Evolutionary conservation across 2,329 filamentous ascomycete genomes (phyloP).

Genomic region (Chaetomiaceae sp.): DNA sequence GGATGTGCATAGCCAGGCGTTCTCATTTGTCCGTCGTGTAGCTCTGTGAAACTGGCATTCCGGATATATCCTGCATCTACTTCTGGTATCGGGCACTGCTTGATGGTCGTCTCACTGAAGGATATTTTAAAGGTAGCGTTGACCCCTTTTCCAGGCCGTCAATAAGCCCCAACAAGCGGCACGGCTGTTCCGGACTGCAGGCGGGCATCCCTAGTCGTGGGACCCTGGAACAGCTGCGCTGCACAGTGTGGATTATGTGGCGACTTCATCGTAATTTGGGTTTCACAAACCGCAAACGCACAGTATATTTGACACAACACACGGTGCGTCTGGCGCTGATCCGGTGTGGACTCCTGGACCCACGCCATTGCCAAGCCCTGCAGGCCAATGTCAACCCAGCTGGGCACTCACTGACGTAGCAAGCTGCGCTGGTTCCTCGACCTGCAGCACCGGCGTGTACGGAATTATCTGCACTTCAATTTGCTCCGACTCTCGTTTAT

Average conservation of each 20-base stretch:
- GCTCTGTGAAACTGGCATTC: too few relatives aligned
- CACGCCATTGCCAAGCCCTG: background rate
- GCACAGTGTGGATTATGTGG: background rate
- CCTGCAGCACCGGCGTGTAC: too few relatives aligned
- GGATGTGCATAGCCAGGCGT: constrained; percentile 9
- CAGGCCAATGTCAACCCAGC: background rate
- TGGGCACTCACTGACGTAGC: constrained; percentile 9
- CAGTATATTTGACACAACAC: too few relatives aligned
- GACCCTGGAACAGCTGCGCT: background rate
- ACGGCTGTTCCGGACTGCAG: background rate
- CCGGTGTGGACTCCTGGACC: background rate
- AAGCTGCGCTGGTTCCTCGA: background rate
- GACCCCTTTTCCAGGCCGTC: background rate
- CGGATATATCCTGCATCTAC: too few relatives aligned
- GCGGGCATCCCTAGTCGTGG: background rate
- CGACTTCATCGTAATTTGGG: too few relatives aligned
- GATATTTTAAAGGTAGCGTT: too few relatives aligned
- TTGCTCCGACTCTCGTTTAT: background rate
- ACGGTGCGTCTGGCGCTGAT: background rate
- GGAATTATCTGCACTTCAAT: background rate
- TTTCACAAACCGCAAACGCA: too few relatives aligned
- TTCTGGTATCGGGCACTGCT: too few relatives aligned
- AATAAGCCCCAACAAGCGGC: background rate
- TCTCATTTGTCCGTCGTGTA: too few relatives aligned
- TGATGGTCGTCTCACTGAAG: too few relatives aligned